Evolutionary conservation across 2,329 filamentous ascomycete genomes (phyloP).

Genomic region (Phyllosticta paracitricarpa): DNA sequence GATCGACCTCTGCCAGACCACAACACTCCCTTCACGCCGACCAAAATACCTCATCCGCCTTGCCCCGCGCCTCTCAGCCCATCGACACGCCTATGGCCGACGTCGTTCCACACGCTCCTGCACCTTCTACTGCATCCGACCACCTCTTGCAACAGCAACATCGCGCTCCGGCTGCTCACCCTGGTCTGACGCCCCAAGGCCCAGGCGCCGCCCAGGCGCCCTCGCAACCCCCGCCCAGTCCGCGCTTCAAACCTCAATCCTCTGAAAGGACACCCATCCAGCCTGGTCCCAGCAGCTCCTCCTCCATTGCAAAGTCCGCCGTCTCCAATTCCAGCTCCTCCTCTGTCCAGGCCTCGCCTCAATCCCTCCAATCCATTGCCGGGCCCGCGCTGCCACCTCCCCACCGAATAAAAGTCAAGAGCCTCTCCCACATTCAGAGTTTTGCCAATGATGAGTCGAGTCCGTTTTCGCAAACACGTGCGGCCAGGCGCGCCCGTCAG

Average conservation of each 20-base stretch:
- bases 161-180: too few relatives aligned
- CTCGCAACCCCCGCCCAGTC: slow-evolving; percentile 23
- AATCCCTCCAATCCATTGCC: slow-evolving; percentile 19
- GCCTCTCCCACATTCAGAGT: slow-evolving; percentile 82
- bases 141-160: background rate
- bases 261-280: slow-evolving; percentile 22
- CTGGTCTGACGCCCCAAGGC: slow-evolving; percentile 12
- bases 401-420: slow-evolving; percentile 69
- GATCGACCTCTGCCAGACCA: slow-evolving; percentile 21
- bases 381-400: slow-evolving; percentile 22
- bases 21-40: slow-evolving; percentile 4
- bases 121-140: slow-evolving; percentile 13
- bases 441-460: slow-evolving; percentile 71
- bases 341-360: slow-evolving; percentile 21
- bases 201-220: slow-evolving; percentile 15
- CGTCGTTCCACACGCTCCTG: slow-evolving; percentile 21
- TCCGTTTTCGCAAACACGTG: slow-evolving; percentile 40
- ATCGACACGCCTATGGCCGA: slow-evolving; percentile 32
- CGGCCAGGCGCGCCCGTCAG: slow-evolving; percentile 32
- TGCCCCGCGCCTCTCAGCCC: slow-evolving; percentile 17
- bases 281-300: slow-evolving; percentile 11
- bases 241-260: slow-evolving; percentile 25
- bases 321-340: slow-evolving; percentile 19
- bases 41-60: slow-evolving; percentile 1
- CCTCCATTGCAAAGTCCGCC: slow-evolving; percentile 12